Percentiles rank a stretch among this genome's conserved stretches.
These are phyloP conservation scores for Clitopilus passeckerianus DNA, from an alignment of 768 basidiomycete genomes.

Conservation along the genomic window DNA sequence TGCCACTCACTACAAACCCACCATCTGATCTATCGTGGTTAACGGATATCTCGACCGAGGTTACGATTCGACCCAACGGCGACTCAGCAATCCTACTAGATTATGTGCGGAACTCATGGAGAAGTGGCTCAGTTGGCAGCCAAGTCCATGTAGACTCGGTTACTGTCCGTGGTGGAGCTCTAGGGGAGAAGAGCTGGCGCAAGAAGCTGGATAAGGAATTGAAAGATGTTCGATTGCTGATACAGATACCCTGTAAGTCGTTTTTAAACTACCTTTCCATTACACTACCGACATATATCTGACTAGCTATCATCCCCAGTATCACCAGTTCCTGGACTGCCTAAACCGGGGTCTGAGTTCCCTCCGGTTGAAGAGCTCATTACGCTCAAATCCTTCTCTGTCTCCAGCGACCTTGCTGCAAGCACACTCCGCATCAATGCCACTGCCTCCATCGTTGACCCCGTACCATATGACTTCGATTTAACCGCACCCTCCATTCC, in stretches of 20 bases:
- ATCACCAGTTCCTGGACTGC: constrained; percentile 61
- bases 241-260: constrained; percentile 53
- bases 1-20: constrained; percentile 53
- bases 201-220: constrained; percentile 32
- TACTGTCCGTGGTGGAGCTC: constrained; percentile 45
- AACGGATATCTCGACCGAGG: constrained; percentile 42
- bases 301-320: constrained; percentile 32
- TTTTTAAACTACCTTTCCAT: not conserved
- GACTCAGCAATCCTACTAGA: constrained; percentile 41
- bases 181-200: constrained; percentile 44
- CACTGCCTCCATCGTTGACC: constrained; percentile 53
- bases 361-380: constrained; percentile 58
- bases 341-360: constrained; percentile 48
- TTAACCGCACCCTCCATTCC: constrained; percentile 55
- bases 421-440: constrained; percentile 38
- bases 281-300: not conserved
- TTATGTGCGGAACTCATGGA: constrained; percentile 60
- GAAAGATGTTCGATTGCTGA: constrained; percentile 35
- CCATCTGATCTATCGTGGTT: constrained; percentile 54
- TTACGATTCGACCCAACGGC: constrained; percentile 49
- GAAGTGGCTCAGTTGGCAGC: constrained; percentile 40
- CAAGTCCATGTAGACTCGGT: constrained; percentile 36
- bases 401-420: constrained; percentile 22
- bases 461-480: constrained; percentile 42
- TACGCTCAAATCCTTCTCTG: constrained; percentile 50